Evolutionary conservation across 176 grass and related monocot species (phyloP).

Genomic region (Lolium perenne): DNA sequence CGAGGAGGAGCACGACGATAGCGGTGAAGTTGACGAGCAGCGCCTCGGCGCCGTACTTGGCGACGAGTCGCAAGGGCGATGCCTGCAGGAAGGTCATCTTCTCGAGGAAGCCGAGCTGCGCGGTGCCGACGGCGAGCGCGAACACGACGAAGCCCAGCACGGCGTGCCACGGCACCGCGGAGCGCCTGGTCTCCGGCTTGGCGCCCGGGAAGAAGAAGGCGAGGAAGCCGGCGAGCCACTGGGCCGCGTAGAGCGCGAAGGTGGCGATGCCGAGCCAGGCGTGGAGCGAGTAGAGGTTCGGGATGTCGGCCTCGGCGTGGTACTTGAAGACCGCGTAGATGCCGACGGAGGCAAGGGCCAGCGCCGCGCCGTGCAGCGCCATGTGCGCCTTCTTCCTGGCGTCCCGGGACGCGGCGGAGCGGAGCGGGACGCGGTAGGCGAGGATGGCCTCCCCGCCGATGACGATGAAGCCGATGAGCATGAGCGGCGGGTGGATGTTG

Average conservation of each 20-base stretch:
- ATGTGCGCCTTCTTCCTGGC: constrained; percentile 68
- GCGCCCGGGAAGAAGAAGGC: constrained; percentile 80
- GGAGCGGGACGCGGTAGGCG: constrained; percentile 57
- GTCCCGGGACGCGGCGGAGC: constrained; percentile 34
- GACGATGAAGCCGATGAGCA: constrained; percentile 70
- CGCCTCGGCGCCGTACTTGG: constrained; percentile 62
- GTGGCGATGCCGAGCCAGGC: constrained; percentile 73
- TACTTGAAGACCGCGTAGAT: constrained; percentile 80
- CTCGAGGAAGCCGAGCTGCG: constrained; percentile 79
- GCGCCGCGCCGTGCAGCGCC: constrained; percentile 60
- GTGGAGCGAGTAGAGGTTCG: constrained; percentile 85
- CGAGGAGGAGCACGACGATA: constrained; percentile 67
- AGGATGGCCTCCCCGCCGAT: constrained; percentile 80
- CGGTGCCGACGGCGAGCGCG: constrained; percentile 57
- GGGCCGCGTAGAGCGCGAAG: constrained; percentile 63
- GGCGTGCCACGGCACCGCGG: constrained; percentile 68
- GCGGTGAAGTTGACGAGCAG: constrained; percentile 79
- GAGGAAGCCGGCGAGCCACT: constrained; percentile 73
- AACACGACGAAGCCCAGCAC: constrained; percentile 62
- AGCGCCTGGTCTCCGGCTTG: constrained; percentile 1
- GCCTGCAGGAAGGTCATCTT: constrained; percentile 85
- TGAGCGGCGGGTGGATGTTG: constrained; percentile 85
- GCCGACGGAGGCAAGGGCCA: constrained; percentile 52
- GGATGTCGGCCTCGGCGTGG: constrained; percentile 70
- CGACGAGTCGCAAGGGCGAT: not conserved